Evolutionary conservation across 176 grass and related monocot genomes (phyloP), one percentile per base, ranked within the genome.

Genomic region (Aegilops longissima): DNA sequence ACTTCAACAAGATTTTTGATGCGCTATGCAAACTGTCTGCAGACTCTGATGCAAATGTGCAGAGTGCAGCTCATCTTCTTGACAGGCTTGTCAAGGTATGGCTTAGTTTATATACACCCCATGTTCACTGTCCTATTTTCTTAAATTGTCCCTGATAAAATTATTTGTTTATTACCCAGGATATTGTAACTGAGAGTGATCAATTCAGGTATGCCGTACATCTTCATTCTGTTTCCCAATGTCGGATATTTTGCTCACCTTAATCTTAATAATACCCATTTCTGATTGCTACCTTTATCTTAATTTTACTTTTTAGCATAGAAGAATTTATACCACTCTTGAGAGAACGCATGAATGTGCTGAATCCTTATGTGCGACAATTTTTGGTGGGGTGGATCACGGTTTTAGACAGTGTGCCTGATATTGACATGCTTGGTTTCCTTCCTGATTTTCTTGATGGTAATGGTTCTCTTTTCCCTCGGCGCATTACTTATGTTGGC

Each of bases 381-480:
- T 99, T 99, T 88, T 89, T 99, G 94, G 97, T 99, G 61, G 97
- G 97, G 21, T 99, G 97, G 97, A 99, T 99, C 77, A 97, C 97
- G 62, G 97, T 99, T 69, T 83, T 99, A 87, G 97, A 99, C 85
- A 96, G 94, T 87, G 97, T 99, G 39, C 97, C 97, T 87, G 97
- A 99, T 92, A 99, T 99, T 87, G 97, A 99, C 82, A 99, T 99
- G 97, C 97, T 99, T 85, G 94, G 97, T 86, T 99, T 99, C 82
- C 94, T 99, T 77, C 97, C 97, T 76, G 97, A 99, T 94, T 99
- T 99, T 88, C 97, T 99, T 52, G 97, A 99, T 85, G 97, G 97
- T 99, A 97, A 94, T 73, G 30, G 49, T 70, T 85, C 78, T 76
- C 54, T 82, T 87, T 70, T 87, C 27, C 69, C 42, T 33, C 8